These are phyloP conservation scores for Podosphaera aphanis DNA, from an alignment of 2,329 filamentous ascomycete genomes.

Conservation along the genomic window DNA sequence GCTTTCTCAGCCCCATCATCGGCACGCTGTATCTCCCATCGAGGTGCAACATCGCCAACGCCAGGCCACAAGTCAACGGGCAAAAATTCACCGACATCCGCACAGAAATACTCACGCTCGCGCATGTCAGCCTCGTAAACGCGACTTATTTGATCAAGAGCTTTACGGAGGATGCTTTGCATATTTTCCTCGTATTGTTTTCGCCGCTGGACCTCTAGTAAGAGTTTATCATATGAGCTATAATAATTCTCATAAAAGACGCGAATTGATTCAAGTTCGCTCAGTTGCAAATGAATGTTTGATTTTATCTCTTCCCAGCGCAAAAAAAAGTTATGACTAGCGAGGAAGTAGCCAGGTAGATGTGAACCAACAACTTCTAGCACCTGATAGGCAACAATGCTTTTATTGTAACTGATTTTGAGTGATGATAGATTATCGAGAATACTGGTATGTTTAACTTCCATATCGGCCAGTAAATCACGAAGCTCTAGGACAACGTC, in stretches of 20 bases:
- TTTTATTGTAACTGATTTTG: slow-evolving; percentile 29
- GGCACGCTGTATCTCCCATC: slow-evolving; percentile 11
- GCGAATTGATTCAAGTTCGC: slow-evolving; percentile 53
- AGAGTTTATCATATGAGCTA: slow-evolving; percentile 58
- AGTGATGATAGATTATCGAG: slow-evolving; percentile 36
- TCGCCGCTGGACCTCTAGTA: slow-evolving; percentile 63
- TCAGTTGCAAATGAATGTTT: slow-evolving; percentile 42
- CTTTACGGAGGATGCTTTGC: slow-evolving; percentile 50
- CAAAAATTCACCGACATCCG: slow-evolving; percentile 65
- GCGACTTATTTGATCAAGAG: slow-evolving; percentile 51
- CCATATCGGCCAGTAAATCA: slow-evolving; percentile 55
- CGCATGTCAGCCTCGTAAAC: slow-evolving; percentile 49
- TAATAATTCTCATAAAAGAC: slow-evolving; percentile 77
- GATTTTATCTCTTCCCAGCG: slow-evolving; percentile 56
- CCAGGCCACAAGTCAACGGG: slow-evolving; percentile 75
- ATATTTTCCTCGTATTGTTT: slow-evolving; percentile 51
- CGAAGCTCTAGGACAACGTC: slow-evolving; percentile 47
- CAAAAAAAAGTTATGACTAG: slow-evolving; percentile 37
- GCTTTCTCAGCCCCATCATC: slow-evolving; percentile 5
- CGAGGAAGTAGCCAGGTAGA: slow-evolving; percentile 39
- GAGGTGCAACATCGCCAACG: slow-evolving; percentile 26
- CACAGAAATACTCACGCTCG: slow-evolving; percentile 54
- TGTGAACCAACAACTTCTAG: slow-evolving; percentile 45
- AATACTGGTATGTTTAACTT: slow-evolving; percentile 41
- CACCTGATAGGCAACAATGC: slow-evolving; percentile 37